Percentiles rank a stretch among this genome's conserved stretches.
Evolutionary conservation across 257 asterid genomes (phyloP).

Genomic region (Penstemon davidsonii): DNA sequence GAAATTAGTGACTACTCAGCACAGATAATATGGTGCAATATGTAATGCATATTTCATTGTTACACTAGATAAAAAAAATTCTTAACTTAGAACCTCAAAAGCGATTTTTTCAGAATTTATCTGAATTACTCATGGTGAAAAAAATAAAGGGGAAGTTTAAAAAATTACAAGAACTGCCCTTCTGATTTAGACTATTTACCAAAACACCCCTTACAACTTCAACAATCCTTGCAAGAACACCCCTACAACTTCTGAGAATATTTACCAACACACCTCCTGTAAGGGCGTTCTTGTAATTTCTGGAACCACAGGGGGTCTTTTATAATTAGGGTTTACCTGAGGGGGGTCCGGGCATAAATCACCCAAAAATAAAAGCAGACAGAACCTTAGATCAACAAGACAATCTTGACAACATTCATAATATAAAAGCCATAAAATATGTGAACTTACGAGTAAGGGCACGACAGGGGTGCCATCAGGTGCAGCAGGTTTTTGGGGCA

Average conservation of each 20-base stretch:
- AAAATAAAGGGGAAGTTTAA: no score
- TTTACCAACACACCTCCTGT: no score
- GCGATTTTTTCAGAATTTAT: conserved; percentile 1
- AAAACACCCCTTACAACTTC: no score
- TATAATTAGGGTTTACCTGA: no score
- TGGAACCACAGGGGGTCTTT: no score
- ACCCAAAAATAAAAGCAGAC: conserved; percentile 1
- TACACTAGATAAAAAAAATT: neutral
- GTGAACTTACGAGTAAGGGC: conserved; percentile 58
- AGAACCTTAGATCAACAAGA: conserved; percentile 20
- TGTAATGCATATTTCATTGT: conserved; percentile 5
- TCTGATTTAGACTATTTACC: no score
- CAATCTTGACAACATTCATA: neutral
- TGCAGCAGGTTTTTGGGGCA: conserved; percentile 63
- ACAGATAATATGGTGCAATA: neutral
- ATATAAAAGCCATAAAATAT: neutral
- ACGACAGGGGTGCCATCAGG: conserved; percentile 78
- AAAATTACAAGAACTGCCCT: no score
- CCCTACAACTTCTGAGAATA: no score
- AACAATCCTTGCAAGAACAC: no score
- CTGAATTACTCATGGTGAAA: neutral
- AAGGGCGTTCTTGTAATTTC: no score
- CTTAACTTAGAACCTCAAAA: neutral
- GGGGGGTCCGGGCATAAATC: no score
- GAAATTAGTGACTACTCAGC: neutral